Evolutionary conservation across 768 basidiomycete species (phyloP), one percentile per base, ranked within the genome.

Genomic region (Podaxis sp.): DNA sequence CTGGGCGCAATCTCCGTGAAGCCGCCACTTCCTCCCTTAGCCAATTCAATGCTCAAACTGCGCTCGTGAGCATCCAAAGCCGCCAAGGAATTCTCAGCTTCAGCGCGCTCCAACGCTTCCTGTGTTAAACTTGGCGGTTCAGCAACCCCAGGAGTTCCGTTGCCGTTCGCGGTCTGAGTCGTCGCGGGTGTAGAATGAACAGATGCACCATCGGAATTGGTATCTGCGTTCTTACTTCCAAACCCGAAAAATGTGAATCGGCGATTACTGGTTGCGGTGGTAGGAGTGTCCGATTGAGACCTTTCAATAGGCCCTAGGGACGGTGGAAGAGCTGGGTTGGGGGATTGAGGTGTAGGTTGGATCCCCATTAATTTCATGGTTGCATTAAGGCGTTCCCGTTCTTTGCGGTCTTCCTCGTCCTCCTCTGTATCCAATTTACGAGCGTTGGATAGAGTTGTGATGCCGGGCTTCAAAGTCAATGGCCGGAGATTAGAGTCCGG

Each of bases 361-460:
- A 96, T 93, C 4, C 96, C 96, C 89, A 96, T 94, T 29, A 96
- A 77, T 72, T 94, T 93, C 91, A 98, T 91, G 27, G 94, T 93
- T 15, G 93, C 93, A 66, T 90, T 82, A 59, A 98, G 79, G 15
- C 94, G 85, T 72, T 95, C 94, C 59, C 96, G 81, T 74, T 96
- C 94, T 65, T 82, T 83, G 41, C 85, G 81, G 70, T 97, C 95
- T 64, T 98, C 94, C 63, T 98, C 96, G 68, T 98, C 96, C 73
- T 98, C 96, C 43, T 83, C 79, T 1, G 88, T 93, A 63, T 96
- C 93, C 40, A 96, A 75, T 73, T 95, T 94, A 56, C 93, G 83
- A 27, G 85, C 91, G 63, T 82, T 76, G 2, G 83, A 83, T 36
- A 87, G 78, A 5, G 86, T 69, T 56, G 72, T 72, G 47, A 82